Evolutionary conservation across 768 basidiomycete genomes (phyloP).

Genomic region (Suillus occidentalis): DNA sequence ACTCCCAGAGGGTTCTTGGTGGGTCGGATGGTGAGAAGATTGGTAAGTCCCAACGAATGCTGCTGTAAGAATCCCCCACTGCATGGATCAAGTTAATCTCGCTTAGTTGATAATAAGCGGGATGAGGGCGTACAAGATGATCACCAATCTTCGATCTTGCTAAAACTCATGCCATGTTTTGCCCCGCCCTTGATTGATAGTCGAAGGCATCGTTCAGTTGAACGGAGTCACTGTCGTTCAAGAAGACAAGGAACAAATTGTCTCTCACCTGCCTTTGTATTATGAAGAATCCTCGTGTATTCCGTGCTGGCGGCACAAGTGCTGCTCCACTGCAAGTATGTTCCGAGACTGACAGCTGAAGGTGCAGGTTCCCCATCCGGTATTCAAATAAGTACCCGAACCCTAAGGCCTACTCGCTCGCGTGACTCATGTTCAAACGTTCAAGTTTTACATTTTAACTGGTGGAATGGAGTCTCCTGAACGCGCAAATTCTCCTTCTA

Average conservation of each 20-base stretch:
- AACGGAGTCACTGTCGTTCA: neutral
- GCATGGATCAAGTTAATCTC: slow-evolving; percentile 5
- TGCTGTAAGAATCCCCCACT: slow-evolving; percentile 66
- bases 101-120: neutral
- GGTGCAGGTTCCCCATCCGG: neutral
- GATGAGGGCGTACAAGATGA: slow-evolving; percentile 51
- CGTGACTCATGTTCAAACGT: neutral
- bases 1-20: slow-evolving; percentile 48
- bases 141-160: slow-evolving; percentile 39
- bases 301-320: neutral
- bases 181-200: slow-evolving; percentile 12
- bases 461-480: neutral
- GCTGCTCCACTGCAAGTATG: slow-evolving; percentile 4
- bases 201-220: slow-evolving; percentile 11
- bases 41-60: slow-evolving; percentile 15
- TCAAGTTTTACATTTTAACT: neutral
- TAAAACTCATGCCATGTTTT: slow-evolving; percentile 46
- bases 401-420: neutral
- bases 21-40: slow-evolving; percentile 32
- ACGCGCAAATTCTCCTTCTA: neutral
- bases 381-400: neutral
- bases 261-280: neutral
- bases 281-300: slow-evolving; percentile 1
- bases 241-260: neutral
- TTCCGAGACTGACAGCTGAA: slow-evolving; percentile 1